These are phyloP conservation scores for Juglanconis juglandina DNA, from an alignment of 2,329 filamentous ascomycete genomes.

Conservation along the genomic window DNA sequence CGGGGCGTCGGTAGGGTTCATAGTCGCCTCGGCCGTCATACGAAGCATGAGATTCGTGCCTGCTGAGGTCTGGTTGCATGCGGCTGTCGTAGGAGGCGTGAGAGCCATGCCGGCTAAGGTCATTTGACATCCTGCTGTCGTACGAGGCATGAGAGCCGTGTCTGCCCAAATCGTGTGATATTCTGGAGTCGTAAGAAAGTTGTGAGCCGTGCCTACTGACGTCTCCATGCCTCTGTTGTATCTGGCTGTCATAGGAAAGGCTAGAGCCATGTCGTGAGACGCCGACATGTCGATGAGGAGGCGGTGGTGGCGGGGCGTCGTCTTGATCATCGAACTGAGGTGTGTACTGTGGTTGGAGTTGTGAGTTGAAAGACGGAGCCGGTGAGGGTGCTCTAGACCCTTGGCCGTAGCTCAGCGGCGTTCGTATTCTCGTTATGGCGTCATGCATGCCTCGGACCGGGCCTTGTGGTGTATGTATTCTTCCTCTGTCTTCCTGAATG, in stretches of 20 bases:
- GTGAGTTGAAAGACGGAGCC: conserved; percentile 32
- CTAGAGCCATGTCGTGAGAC: conserved; percentile 16
- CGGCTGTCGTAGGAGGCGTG: conserved; percentile 19
- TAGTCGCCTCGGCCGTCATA: conserved; percentile 28
- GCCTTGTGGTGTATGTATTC: conserved; percentile 22
- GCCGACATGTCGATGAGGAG: conserved; percentile 69
- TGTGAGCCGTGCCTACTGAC: conserved; percentile 17
- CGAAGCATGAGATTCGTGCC: conserved; percentile 38
- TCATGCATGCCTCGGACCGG: conserved; percentile 21
- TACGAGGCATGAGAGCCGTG: conserved; percentile 32
- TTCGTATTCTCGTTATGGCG: conserved; percentile 26
- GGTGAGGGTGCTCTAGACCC: conserved; percentile 36
- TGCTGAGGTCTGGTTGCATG: conserved; percentile 15
- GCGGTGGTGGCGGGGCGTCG: conserved; percentile 75
- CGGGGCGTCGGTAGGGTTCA: conserved; percentile 10
- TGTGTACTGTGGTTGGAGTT: conserved; percentile 21
- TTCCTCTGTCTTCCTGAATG: conserved; percentile 24
- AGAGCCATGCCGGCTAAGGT: conserved; percentile 17
- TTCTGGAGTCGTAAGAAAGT: conserved; percentile 17
- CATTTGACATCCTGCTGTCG: conserved; percentile 19
- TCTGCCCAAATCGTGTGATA: conserved; percentile 18
- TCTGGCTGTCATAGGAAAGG: conserved; percentile 19
- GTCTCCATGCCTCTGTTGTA: conserved; percentile 15
- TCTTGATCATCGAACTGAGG: conserved; percentile 38
- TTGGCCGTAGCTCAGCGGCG: conserved; percentile 29